Percentiles rank a stretch among this genome's conserved stretches.
Conservation (phyloP, 2,329 filamentous ascomycete genomes). For the Neofusicoccum kwambonambiense region DNA sequence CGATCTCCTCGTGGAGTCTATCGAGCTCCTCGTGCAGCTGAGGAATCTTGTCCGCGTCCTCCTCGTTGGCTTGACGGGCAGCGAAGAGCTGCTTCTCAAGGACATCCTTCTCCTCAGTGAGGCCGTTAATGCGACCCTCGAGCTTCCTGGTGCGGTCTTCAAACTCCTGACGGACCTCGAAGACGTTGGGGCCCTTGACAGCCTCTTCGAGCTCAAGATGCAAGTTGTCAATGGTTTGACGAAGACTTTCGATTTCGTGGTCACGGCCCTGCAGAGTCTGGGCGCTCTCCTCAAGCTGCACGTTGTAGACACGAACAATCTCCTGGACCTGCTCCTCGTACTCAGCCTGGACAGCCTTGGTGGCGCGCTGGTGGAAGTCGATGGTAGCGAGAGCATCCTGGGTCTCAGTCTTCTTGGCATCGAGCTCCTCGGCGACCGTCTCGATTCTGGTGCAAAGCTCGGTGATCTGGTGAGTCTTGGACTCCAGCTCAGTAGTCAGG, state of each 20-base stretch:
- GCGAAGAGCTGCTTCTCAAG: slow-evolving; percentile 17
- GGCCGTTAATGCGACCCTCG: slow-evolving; percentile 11
- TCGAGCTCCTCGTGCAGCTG: slow-evolving; percentile 14
- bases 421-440: slow-evolving; percentile 5
- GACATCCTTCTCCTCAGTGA: slow-evolving; percentile 15
- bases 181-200: slow-evolving; percentile 11
- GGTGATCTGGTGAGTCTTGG: slow-evolving; percentile 11
- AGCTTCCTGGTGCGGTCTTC: slow-evolving; percentile 13
- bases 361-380: slow-evolving; percentile 14
- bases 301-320: slow-evolving; percentile 17
- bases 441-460: slow-evolving; percentile 12
- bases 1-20: slow-evolving; percentile 15
- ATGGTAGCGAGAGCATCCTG: slow-evolving; percentile 1
- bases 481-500: slow-evolving; percentile 1
- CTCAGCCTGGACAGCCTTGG: slow-evolving; percentile 9
- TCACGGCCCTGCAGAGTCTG: slow-evolving; percentile 5
- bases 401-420: slow-evolving; percentile 11
- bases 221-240: slow-evolving; percentile 10
- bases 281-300: slow-evolving; percentile 13
- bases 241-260: slow-evolving; percentile 7
- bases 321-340: slow-evolving; percentile 17
- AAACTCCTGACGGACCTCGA: slow-evolving; percentile 17
- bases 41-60: slow-evolving; percentile 11
- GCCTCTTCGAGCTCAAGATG: slow-evolving; percentile 11
- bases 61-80: slow-evolving; percentile 11